Evolutionary conservation across 805 yeast genomes (phyloP).

Genomic region (Monosporozyma siamensis): DNA sequence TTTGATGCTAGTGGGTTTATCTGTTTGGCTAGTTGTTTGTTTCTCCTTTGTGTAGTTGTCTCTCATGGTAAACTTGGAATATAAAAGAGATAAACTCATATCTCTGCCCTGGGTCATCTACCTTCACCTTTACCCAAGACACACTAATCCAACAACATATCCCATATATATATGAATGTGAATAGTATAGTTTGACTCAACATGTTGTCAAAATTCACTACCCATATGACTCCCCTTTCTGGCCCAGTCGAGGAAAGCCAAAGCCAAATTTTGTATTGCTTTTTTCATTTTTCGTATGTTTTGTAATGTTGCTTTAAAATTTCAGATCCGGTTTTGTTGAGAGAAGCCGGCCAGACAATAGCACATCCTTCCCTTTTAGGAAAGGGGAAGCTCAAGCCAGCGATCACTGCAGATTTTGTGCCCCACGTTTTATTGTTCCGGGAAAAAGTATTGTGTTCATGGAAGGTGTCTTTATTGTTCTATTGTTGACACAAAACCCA

Average conservation of each 20-base stretch:
- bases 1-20: neutral
- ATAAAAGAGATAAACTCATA: slow-evolving; percentile 1
- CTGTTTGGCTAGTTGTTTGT: neutral
- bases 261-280: neutral
- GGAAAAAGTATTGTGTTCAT: too few species aligned
- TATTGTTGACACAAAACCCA: too few species aligned
- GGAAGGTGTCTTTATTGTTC: too few species aligned
- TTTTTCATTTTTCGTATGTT: neutral
- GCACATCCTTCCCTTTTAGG: neutral
- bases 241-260: neutral
- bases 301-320: neutral
- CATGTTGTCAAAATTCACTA: too few species aligned
- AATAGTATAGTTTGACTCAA: too few species aligned
- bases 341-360: neutral
- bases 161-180: too few species aligned
- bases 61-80: neutral
- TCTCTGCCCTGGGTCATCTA: too few species aligned
- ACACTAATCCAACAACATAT: too few species aligned
- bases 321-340: neutral
- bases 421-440: too few species aligned
- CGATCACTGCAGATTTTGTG: neutral
- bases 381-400: neutral
- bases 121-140: too few species aligned
- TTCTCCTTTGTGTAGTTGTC: neutral
- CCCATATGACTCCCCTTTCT: too few species aligned